These are phyloP conservation scores for Adenanthera pavonina DNA, from an alignment of 306 rosid species.

Conservation along the genomic window DNA sequence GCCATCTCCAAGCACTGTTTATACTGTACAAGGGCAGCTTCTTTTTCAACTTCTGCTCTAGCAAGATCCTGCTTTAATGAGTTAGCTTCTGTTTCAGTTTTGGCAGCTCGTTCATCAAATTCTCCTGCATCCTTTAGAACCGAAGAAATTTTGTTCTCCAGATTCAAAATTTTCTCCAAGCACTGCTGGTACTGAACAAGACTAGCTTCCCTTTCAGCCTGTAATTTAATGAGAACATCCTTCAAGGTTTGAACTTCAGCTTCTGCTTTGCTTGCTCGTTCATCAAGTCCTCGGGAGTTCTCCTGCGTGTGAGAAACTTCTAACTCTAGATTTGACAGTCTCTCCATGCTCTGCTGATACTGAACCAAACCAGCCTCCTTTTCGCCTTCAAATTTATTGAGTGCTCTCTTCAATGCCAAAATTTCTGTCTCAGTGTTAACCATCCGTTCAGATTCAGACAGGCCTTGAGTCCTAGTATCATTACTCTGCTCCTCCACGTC, in stretches of 20 bases:
- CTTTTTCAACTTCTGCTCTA: slow-evolving; percentile 74
- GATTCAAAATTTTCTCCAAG: slow-evolving; percentile 67
- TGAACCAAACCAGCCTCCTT: slow-evolving; percentile 86
- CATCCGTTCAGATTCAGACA: slow-evolving; percentile 64
- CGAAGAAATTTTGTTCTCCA: slow-evolving; percentile 65
- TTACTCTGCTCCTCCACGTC: slow-evolving; percentile 54
- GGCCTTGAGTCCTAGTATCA: slow-evolving; percentile 39
- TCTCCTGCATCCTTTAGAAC: slow-evolving; percentile 65
- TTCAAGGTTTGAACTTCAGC: slow-evolving; percentile 76
- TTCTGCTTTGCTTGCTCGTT: slow-evolving; percentile 80
- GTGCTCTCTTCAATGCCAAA: slow-evolving; percentile 70
- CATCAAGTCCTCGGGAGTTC: slow-evolving; percentile 61
- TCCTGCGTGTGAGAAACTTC: slow-evolving; percentile 72
- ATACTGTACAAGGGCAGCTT: slow-evolving; percentile 66
- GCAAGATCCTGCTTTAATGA: slow-evolving; percentile 71
- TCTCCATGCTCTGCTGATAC: slow-evolving; percentile 76
- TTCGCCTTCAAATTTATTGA: slow-evolving; percentile 80
- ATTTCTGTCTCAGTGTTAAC: slow-evolving; percentile 80
- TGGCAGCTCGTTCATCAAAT: slow-evolving; percentile 65
- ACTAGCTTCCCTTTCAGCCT: slow-evolving; percentile 73
- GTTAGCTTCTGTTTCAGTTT: slow-evolving; percentile 69
- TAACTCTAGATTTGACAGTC: slow-evolving; percentile 69
- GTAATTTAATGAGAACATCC: slow-evolving; percentile 61
- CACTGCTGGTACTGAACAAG: slow-evolving; percentile 76
- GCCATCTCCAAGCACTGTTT: slow-evolving; percentile 56